These are phyloP conservation scores for Pyricularia pennisetigena DNA, from an alignment of 2,329 filamentous ascomycete genomes.

Conservation along the genomic window DNA sequence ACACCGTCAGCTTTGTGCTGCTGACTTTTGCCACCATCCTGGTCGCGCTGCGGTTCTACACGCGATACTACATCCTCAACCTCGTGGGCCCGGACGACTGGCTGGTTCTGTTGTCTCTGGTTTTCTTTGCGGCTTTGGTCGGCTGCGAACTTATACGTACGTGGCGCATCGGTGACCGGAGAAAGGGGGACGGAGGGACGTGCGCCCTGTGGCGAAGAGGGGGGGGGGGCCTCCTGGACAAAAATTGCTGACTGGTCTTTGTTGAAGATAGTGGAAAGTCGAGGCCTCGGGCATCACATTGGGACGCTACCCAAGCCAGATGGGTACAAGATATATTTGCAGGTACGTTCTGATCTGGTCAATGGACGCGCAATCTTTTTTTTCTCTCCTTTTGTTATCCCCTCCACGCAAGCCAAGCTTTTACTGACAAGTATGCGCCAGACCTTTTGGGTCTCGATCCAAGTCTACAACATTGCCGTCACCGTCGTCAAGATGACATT, in stretches of 20 bases:
- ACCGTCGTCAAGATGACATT: constrained; percentile 26
- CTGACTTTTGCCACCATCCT: constrained; percentile 15
- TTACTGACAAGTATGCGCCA: constrained; percentile 7
- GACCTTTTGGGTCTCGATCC: constrained; percentile 27
- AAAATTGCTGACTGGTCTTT: not conserved
- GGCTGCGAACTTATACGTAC: not conserved
- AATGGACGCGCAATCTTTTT: too few relatives aligned
- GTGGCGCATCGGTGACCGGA: not conserved
- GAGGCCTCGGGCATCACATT: constrained; percentile 10
- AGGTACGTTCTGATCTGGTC: not conserved
- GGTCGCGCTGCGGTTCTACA: constrained; percentile 20
- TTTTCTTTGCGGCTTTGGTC: constrained; percentile 11
- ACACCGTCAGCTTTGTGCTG: constrained; percentile 14
- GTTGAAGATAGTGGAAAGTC: not conserved
- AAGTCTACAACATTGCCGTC: constrained; percentile 25
- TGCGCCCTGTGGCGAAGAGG: not conserved
- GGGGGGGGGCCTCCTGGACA: too few relatives aligned
- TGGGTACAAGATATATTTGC: constrained; percentile 7
- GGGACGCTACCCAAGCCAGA: constrained; percentile 8
- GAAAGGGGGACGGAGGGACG: too few relatives aligned
- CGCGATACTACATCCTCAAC: constrained; percentile 17
- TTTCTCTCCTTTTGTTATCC: too few relatives aligned
- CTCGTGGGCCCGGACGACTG: constrained; percentile 21
- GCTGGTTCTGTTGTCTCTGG: constrained; percentile 25
- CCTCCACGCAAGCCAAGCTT: too few relatives aligned